Evolutionary conservation across 441 rosid species (phyloP).

Genomic region (Jatropha multifida): DNA sequence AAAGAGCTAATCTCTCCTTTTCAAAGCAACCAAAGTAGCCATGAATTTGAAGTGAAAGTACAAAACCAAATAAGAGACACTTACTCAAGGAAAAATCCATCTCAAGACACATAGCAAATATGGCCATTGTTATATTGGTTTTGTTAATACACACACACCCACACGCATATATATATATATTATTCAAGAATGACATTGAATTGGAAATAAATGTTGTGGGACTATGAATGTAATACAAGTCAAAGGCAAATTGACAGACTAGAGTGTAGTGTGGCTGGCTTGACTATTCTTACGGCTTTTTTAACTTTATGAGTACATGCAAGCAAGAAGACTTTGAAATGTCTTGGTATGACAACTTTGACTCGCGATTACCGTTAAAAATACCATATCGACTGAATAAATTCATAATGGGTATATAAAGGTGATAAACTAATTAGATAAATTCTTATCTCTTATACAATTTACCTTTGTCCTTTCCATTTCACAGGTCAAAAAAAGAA

Average conservation of each 20-base stretch:
- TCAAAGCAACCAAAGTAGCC: slow-evolving; percentile 1
- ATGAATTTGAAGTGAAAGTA: neutral
- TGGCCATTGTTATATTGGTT: neutral
- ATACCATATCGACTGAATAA: no score
- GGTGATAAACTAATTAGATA: no score
- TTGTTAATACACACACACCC: neutral
- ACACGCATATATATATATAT: neutral
- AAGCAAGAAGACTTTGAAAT: no score
- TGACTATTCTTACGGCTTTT: neutral
- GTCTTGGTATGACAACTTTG: no score
- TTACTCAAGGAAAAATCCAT: neutral
- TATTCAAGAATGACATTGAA: neutral
- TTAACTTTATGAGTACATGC: no score
- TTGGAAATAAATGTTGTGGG: neutral
- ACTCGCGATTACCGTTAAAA: no score
- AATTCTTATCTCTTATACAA: no score
- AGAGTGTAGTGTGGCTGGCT: neutral
- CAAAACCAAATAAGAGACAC: neutral
- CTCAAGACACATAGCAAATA: no score
- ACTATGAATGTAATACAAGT: neutral
- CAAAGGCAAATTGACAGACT: neutral
- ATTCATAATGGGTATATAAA: no score
- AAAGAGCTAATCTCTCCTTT: slow-evolving; percentile 15
- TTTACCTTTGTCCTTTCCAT: no score
- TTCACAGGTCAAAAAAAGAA: no score